Evolutionary conservation across 2,329 filamentous ascomycete genomes (phyloP), one percentile per base, ranked within the genome.

Genomic region (Stachybotrys echinatus): DNA sequence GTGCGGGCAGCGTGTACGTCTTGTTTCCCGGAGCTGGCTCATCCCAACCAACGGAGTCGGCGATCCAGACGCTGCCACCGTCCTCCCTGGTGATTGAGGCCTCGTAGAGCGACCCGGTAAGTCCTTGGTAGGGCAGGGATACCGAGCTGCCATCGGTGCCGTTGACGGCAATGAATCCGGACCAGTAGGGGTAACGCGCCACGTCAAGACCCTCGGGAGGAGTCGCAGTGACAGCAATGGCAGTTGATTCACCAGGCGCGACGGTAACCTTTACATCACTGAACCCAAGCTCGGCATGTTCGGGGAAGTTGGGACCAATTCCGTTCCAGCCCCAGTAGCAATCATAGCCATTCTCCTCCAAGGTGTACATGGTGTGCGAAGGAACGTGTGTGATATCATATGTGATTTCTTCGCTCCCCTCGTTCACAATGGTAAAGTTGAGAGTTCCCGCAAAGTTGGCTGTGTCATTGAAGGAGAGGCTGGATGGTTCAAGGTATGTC

Each of bases 401-500:
- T 4, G 72, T 74, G 47, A 79, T 62, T 1, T 65, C 61, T 18
- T 66, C 64, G 19, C 61, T 61, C 46, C 74, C 77, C 20, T 68
- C 63, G 66, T 83, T 83, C 54, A 61, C 68, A 58, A 83, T 72
- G 52, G 65, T 71, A 55, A 82, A 77, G 54, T 71, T 69, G 39
- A 72, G 64, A 6, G 65, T 67, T 4, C 63, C 60, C 23, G 62
- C 61, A 53, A 80, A 73, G 65, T 81, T 58, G 51, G 75, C 72
- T 1, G 77, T 79, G 59, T 83, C 80, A 59, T 83, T 82, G 67
- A 81, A 80, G 5, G 74, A 71, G 18, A 83, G 66, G 60, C 72
- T 77, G 38, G 74, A 75, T 21, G 68, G 70, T 60, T 72, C 74
- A 20, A 82, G 67, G 19, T 74, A 57, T 3, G 73, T 74, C 3